Base-by-base conservation (phyloP, 78 protist genomes). In the Creolimax fragrantissima region DNA sequence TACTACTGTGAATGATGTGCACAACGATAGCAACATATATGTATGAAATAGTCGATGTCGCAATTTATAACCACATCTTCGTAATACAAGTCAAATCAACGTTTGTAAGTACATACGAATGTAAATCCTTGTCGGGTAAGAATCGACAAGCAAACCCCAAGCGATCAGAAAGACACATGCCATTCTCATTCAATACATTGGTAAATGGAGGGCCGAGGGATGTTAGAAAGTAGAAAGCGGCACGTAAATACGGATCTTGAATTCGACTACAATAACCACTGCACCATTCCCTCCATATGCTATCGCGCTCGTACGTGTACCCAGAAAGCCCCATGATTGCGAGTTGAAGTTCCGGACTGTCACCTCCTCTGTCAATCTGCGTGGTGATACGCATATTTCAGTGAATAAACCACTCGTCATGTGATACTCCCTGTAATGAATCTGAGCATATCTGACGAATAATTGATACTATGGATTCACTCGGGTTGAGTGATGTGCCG, bases 321-420 rank as follows among this genome's bases (percentile, higher is more conserved):
- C 97, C 97, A 4, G 97, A 95, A 11, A 95, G 42, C 7, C 95
- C 96, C 88, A 95, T 90, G 3, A 95, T 92, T 17, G 74, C 74
- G 11, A 4, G 91, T 43, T 35, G 6, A 41, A 4, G 44, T 2
- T 41, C 41, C 5, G 85, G 45, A 44, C 3, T 45, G 42, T 2
- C 92, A 45, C 17, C 24, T 43, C 42, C 84, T 17, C 2, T 37
- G 2, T 3, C 81, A 44, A 5, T 36, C 44, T 42, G 42, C 44
- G 3, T 84, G 91, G 42, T 35, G 44, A 11, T 42, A 66, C 84
- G 32, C 81, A 11, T 3, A 7, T 41, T 44, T 42, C 44, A 37
- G 2, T 41, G 3, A 4, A n/a, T 45, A 6, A 43, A 3, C 83
- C 92, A n/a, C 92, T 88, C 3, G 86, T 32, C 42, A 66, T 41